phyloP scores from a whole-genome alignment of 2,329 filamentous ascomycete genomes.

The Ophiobolus disseminans region DNA sequence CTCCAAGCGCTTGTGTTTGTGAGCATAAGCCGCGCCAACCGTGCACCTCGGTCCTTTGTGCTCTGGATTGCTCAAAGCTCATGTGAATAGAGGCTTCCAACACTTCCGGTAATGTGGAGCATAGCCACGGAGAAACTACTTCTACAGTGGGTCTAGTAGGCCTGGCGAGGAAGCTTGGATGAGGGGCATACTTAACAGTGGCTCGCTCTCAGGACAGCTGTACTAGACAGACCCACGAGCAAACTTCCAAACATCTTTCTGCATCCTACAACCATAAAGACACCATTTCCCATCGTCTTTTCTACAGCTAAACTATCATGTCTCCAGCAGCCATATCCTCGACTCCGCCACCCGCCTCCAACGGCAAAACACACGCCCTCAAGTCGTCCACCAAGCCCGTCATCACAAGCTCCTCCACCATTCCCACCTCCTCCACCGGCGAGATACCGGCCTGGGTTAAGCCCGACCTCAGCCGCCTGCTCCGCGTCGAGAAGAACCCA shows the following conservation, averaged over 20 bases:
- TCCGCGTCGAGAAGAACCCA: slow-evolving; percentile 47
- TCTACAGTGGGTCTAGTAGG: slow-evolving; percentile 15
- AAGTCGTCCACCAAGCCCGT: slow-evolving; percentile 26
- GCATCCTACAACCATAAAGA: slow-evolving; percentile 9
- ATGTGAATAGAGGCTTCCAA: slow-evolving; percentile 6
- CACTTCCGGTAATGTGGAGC: slow-evolving; percentile 22
- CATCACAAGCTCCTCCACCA: slow-evolving; percentile 28
- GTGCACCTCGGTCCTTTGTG: slow-evolving; percentile 9
- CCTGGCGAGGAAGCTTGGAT: background rate
- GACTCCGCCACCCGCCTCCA: slow-evolving; percentile 22
- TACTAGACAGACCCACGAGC: background rate
- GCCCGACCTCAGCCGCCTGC: slow-evolving; percentile 49
- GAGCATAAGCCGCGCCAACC: no score
- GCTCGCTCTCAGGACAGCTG: no score
- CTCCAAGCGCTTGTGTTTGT: no score
- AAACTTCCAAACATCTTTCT: background rate
- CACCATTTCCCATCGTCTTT: background rate
- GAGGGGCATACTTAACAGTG: no score
- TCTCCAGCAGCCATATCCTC: slow-evolving; percentile 38
- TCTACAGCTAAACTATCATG: slow-evolving; percentile 21
- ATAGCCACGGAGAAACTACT: slow-evolving; percentile 11
- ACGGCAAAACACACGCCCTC: slow-evolving; percentile 20
- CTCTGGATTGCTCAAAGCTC: slow-evolving; percentile 2
- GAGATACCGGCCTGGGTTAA: slow-evolving; percentile 47
- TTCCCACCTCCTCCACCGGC: slow-evolving; percentile 10